phyloP scores from a whole-genome alignment of 2,329 filamentous ascomycete species.

The Hypoxylon sp. region DNA sequence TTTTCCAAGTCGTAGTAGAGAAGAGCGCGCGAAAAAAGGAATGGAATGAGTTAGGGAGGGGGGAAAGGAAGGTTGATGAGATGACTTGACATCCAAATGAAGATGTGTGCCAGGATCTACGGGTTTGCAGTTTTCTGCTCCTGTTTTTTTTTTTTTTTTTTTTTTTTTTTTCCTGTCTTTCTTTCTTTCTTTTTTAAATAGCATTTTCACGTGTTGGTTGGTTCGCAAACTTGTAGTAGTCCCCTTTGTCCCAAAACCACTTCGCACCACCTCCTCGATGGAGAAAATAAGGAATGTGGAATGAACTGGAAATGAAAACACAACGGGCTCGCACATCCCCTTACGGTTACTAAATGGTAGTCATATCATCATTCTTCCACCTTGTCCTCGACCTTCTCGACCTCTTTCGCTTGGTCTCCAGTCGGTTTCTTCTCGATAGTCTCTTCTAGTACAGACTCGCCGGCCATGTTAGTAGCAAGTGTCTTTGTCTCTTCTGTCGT shows the following conservation, averaged over 20 bases:
- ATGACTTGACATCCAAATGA: slow-evolving; percentile 11
- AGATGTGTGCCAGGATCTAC: slow-evolving; percentile 25
- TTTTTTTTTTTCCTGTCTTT: background rate
- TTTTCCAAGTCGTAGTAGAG: slow-evolving; percentile 19
- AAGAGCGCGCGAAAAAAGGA: slow-evolving; percentile 18
- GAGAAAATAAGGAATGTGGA: slow-evolving; percentile 31
- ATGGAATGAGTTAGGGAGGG: slow-evolving; percentile 14
- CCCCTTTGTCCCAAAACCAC: slow-evolving; percentile 21
- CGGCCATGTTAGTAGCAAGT: slow-evolving; percentile 49
- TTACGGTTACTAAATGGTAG: slow-evolving; percentile 14
- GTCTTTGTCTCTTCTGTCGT: slow-evolving; percentile 47
- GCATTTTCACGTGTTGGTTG: slow-evolving; percentile 17
- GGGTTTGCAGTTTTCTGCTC: slow-evolving; percentile 20
- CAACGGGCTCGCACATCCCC: slow-evolving; percentile 13
- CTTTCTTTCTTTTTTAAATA: slow-evolving; percentile 4
- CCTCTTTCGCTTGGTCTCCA: slow-evolving; percentile 47
- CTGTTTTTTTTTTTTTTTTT: too few species aligned
- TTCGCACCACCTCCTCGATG: slow-evolving; percentile 31
- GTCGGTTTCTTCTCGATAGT: slow-evolving; percentile 47
- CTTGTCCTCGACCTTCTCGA: slow-evolving; percentile 46
- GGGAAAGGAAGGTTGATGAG: slow-evolving; percentile 29
- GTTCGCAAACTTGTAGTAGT: slow-evolving; percentile 16
- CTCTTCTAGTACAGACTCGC: slow-evolving; percentile 50
- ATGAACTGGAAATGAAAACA: slow-evolving; percentile 35
- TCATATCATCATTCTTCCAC: slow-evolving; percentile 40